phyloP scores from a whole-genome alignment of 352 stramenopile genomes.

The Phytophthora hibernalis region DNA sequence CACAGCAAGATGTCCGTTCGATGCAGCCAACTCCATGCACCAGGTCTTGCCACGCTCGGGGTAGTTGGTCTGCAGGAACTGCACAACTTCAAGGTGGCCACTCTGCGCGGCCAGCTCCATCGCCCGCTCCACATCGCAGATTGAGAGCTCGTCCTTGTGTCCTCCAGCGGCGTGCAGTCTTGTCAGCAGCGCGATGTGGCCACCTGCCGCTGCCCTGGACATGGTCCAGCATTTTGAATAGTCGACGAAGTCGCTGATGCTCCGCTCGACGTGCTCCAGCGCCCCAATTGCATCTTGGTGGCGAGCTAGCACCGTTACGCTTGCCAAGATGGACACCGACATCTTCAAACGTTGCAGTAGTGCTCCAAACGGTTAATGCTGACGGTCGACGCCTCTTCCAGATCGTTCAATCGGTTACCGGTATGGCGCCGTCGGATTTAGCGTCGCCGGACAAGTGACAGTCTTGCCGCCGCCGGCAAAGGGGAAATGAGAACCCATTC shows the following conservation, averaged over 20 bases:
- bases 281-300: conserved; percentile 20
- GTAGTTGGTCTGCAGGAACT: conserved; percentile 33
- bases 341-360: conserved; percentile 10
- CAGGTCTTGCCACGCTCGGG: conserved; percentile 26
- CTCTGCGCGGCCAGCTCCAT: conserved; percentile 25
- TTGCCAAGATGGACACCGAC: conserved; percentile 18
- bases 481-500: conserved; percentile 6
- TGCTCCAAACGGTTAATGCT: not conserved
- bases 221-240: conserved; percentile 35
- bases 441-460: conserved; percentile 17
- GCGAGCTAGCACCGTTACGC: conserved; percentile 23
- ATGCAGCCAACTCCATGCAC: conserved; percentile 29
- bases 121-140: conserved; percentile 20
- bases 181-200: conserved; percentile 21
- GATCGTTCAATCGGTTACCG: conserved; percentile 16
- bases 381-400: conserved; percentile 14
- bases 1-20: conserved; percentile 25
- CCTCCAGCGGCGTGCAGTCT: conserved; percentile 22
- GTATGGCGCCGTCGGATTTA: conserved; percentile 27
- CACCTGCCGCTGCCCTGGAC: conserved; percentile 17
- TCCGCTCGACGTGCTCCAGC: conserved; percentile 25
- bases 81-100: conserved; percentile 36
- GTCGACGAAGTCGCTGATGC: conserved; percentile 35
- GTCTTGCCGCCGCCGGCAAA: conserved; percentile 8
- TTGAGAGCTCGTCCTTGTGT: conserved; percentile 7